These are phyloP conservation scores for Xylaria hypoxylon DNA, from an alignment of 2,329 filamentous ascomycete genomes.

Conservation along the genomic window DNA sequence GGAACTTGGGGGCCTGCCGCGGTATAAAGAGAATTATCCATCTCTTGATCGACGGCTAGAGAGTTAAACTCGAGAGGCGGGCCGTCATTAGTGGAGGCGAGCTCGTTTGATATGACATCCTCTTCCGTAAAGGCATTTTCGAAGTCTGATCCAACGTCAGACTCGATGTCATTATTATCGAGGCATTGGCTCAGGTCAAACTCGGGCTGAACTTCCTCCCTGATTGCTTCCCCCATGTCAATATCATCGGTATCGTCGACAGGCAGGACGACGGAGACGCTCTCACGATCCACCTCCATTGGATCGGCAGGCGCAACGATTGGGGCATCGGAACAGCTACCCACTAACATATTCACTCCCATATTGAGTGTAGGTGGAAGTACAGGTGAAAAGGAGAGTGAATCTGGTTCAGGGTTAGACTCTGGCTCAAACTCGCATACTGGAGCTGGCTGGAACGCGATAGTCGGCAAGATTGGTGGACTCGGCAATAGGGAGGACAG, in stretches of 20 bases:
- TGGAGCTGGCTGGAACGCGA: neutral
- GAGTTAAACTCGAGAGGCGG: neutral
- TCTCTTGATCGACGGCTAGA: neutral
- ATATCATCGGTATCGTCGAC: neutral
- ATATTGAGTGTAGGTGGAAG: neutral
- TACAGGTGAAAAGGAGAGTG: neutral
- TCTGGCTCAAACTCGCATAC: neutral
- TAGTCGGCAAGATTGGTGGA: neutral
- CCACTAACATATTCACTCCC: too few relatives aligned
- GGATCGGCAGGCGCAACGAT: neutral
- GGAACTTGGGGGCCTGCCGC: neutral
- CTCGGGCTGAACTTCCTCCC: neutral
- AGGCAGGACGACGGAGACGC: too few relatives aligned
- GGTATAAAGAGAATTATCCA: neutral
- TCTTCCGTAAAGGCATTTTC: neutral
- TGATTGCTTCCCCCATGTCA: neutral
- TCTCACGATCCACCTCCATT: neutral
- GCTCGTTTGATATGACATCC: neutral
- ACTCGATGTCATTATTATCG: neutral
- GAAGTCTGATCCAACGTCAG: too few relatives aligned
- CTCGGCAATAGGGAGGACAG: neutral
- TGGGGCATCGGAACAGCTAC: too few relatives aligned
- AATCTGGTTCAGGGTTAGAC: neutral
- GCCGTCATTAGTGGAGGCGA: too few relatives aligned
- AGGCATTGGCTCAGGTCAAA: neutral